Percentiles rank a stretch among this genome's conserved stretches.
phyloP scores from a whole-genome alignment of 805 yeast genomes.

The Candida succiphila region DNA sequence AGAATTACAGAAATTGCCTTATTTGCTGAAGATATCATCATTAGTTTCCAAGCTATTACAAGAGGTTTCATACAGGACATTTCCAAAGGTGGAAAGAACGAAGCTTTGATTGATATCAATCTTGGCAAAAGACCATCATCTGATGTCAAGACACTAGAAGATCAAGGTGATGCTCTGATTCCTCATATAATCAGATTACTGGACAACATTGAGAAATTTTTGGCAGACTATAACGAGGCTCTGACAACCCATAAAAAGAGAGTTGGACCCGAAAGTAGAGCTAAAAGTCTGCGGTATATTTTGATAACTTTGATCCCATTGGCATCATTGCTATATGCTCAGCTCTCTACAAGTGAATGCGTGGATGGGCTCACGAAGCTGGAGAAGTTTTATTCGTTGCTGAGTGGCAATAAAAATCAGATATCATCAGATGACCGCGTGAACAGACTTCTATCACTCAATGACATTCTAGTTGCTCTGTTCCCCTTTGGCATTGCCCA shows the following conservation, averaged over 20 bases:
- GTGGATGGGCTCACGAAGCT: slow-evolving; percentile 12
- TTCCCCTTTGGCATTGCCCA: slow-evolving; percentile 21
- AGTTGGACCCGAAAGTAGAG: slow-evolving; percentile 11
- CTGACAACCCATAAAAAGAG: slow-evolving; percentile 8
- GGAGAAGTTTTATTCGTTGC: slow-evolving; percentile 4
- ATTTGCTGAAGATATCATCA: slow-evolving; percentile 29
- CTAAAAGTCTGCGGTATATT: slow-evolving; percentile 11
- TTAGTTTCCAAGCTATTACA: slow-evolving; percentile 40
- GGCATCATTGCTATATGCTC: slow-evolving; percentile 46
- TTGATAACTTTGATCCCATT: slow-evolving; percentile 48
- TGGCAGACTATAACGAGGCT: slow-evolving; percentile 27
- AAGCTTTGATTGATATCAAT: neutral
- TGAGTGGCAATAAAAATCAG: slow-evolving; percentile 1
- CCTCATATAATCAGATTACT: slow-evolving; percentile 5
- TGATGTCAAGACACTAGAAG: neutral
- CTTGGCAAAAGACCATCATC: neutral
- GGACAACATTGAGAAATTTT: slow-evolving; percentile 19
- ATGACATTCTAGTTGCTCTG: slow-evolving; percentile 18
- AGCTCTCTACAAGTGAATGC: slow-evolving; percentile 30
- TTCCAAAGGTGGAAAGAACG: neutral
- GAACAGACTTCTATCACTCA: slow-evolving; percentile 6
- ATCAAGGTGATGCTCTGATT: slow-evolving; percentile 1
- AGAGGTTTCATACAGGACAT: slow-evolving; percentile 25
- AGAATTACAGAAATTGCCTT: slow-evolving; percentile 37
- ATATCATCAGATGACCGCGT: neutral